These are phyloP conservation scores for Talaromyces sp. DNA, from an alignment of 2,329 filamentous ascomycete species.

Conservation along the genomic window DNA sequence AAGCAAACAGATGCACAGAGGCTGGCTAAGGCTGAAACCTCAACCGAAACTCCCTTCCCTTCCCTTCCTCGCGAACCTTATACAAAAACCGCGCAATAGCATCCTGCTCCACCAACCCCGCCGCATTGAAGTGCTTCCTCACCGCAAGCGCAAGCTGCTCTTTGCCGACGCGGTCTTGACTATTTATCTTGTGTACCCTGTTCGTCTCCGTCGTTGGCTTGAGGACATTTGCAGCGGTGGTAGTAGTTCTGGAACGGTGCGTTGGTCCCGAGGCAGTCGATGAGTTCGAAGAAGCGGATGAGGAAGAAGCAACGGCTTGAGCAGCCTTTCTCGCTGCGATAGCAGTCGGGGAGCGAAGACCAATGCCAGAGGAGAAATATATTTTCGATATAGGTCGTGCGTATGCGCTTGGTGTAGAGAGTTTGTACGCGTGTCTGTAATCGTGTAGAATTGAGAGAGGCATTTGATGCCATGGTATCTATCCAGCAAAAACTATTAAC, in stretches of 20 bases:
- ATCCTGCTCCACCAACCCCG: constrained; percentile 48
- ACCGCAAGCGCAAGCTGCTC: constrained; percentile 44
- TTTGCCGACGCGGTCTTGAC: constrained; percentile 43
- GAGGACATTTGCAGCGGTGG: neutral
- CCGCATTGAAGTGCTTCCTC: constrained; percentile 50
- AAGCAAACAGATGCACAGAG: neutral
- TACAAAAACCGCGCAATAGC: constrained; percentile 50
- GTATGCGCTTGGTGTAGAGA: constrained; percentile 46
- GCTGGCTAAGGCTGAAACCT: constrained; percentile 40
- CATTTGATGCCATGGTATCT: constrained; percentile 48
- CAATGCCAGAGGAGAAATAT: constrained; percentile 47
- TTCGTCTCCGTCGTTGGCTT: neutral
- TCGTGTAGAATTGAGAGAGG: constrained; percentile 48
- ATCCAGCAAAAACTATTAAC: neutral
- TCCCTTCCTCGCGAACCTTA: constrained; percentile 48
- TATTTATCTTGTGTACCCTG: constrained; percentile 29
- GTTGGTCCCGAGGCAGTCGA: neutral
- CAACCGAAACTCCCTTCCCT: constrained; percentile 42
- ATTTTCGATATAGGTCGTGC: constrained; percentile 47
- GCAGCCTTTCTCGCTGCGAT: constrained; percentile 40
- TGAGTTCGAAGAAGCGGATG: constrained; percentile 6
- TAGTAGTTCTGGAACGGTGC: neutral
- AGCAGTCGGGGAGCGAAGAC: constrained; percentile 46
- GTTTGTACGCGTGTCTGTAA: constrained; percentile 50
- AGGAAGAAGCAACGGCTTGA: constrained; percentile 10